These are phyloP conservation scores for Fusarium virguliforme DNA, from an alignment of 2,329 filamentous ascomycete species.

Conservation along the genomic window DNA sequence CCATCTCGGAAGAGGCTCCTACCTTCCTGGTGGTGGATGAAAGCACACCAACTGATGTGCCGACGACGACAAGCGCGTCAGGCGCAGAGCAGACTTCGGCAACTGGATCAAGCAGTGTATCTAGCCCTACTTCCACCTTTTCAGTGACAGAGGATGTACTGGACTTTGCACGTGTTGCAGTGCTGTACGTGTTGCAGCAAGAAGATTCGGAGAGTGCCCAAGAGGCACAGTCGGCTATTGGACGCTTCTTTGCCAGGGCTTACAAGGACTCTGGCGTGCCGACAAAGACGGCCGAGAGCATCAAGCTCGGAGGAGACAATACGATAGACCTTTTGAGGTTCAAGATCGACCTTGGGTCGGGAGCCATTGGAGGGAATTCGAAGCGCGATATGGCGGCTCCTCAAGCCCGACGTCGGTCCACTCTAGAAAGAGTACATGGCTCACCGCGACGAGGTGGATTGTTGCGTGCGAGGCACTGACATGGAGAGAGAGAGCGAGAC, in stretches of 20 bases:
- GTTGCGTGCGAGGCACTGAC: conserved; percentile 15
- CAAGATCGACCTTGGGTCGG: conserved; percentile 58
- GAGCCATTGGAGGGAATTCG: conserved; percentile 49
- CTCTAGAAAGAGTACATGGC: conserved; percentile 9
- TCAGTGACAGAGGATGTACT: conserved; percentile 69
- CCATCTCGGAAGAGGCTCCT: conserved; percentile 41
- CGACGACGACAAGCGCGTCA: conserved; percentile 28
- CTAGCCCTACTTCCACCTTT: conserved; percentile 56
- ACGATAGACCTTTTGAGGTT: conserved; percentile 68
- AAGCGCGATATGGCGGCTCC: conserved; percentile 40
- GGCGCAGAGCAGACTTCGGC: conserved; percentile 30
- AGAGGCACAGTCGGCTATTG: conserved; percentile 68
- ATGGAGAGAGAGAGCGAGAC: not conserved
- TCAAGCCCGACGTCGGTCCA: conserved; percentile 5
- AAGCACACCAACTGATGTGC: conserved; percentile 37
- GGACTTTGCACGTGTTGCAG: conserved; percentile 75
- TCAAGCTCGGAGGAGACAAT: conserved; percentile 63
- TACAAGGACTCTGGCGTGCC: conserved; percentile 47
- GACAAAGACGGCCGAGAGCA: conserved; percentile 60
- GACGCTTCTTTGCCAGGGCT: conserved; percentile 68
- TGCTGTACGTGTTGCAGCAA: conserved; percentile 75
- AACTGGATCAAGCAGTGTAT: conserved; percentile 29
- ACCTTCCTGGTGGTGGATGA: conserved; percentile 46
- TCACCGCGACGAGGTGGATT: conserved; percentile 30
- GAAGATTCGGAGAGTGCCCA: conserved; percentile 67